phyloP scores from a whole-genome alignment of 345 rosid genomes.

The Corchorus capsularis region DNA sequence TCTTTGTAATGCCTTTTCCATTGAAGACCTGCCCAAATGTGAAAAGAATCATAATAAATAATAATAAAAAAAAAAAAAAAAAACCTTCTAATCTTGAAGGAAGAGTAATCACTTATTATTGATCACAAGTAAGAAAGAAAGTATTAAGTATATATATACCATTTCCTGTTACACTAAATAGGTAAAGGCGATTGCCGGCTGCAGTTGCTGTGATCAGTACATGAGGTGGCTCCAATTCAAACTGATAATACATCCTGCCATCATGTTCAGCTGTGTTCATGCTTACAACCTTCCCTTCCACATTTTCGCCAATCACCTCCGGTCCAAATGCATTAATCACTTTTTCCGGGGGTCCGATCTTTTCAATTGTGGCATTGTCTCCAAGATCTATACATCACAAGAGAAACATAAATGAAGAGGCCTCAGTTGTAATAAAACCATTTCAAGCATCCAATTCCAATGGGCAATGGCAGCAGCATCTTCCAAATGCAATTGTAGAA shows the following conservation, averaged over 20 bases:
- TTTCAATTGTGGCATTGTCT: slow-evolving; percentile 64
- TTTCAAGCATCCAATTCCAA: neutral
- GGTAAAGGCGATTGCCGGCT: slow-evolving; percentile 89
- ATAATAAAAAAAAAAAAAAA: too few relatives aligned
- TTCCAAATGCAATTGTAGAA: neutral
- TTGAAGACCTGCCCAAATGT: slow-evolving; percentile 64
- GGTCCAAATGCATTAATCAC: slow-evolving; percentile 96
- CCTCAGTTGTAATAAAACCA: neutral
- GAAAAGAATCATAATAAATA: neutral
- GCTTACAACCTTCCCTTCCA: slow-evolving; percentile 87
- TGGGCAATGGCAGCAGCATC: neutral
- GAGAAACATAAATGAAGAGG: neutral
- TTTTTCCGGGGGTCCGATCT: slow-evolving; percentile 84
- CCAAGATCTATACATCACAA: slow-evolving; percentile 55
- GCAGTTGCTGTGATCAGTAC: slow-evolving; percentile 91
- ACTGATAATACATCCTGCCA: slow-evolving; percentile 83
- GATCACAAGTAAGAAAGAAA: neutral
- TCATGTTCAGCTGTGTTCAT: slow-evolving; percentile 62
- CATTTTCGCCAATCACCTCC: slow-evolving; percentile 85
- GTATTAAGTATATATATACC: slow-evolving; percentile 37
- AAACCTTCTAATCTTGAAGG: neutral
- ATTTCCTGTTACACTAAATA: slow-evolving; percentile 71
- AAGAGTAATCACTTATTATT: neutral
- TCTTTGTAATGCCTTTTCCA: slow-evolving; percentile 96
- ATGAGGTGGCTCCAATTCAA: slow-evolving; percentile 92